phyloP scores from a whole-genome alignment of 306 rosid species.

The Purshia tridentata region DNA sequence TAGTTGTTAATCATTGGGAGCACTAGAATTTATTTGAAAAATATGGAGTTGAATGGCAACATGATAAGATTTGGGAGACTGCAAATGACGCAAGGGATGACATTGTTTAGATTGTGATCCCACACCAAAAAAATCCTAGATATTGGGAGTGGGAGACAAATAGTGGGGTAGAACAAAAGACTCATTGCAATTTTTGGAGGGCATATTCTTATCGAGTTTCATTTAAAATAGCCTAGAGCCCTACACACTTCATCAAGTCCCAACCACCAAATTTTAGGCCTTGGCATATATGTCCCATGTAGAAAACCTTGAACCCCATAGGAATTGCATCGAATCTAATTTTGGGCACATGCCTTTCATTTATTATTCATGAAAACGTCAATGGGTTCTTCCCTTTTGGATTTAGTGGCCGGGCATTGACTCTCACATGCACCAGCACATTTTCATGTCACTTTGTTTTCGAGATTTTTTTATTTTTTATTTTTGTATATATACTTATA shows the following conservation, averaged over 20 bases:
- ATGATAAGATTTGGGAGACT: not conserved
- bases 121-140: not conserved
- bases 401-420: too few species aligned
- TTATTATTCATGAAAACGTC: too few species aligned
- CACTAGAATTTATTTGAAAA: not conserved
- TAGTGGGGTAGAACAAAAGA: not conserved
- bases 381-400: too few species aligned
- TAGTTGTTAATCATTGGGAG: not conserved
- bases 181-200: not conserved
- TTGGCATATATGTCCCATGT: too few species aligned
- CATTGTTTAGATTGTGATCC: conserved; percentile 2
- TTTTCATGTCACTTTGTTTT: too few species aligned
- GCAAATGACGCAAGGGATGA: conserved; percentile 23
- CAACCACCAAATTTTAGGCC: not conserved
- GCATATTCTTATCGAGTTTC: not conserved
- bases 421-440: too few species aligned
- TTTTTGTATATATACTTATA: too few species aligned
- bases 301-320: too few species aligned
- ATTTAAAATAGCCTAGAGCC: not conserved
- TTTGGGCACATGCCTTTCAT: too few species aligned
- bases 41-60: not conserved
- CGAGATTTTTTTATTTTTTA: too few species aligned
- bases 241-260: not conserved
- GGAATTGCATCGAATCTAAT: too few species aligned
- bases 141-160: not conserved